Percentiles rank a stretch among this genome's conserved stretches.
Evolutionary conservation across 768 basidiomycete genomes (phyloP).

Genomic region (Phaeotremella skinneri): DNA sequence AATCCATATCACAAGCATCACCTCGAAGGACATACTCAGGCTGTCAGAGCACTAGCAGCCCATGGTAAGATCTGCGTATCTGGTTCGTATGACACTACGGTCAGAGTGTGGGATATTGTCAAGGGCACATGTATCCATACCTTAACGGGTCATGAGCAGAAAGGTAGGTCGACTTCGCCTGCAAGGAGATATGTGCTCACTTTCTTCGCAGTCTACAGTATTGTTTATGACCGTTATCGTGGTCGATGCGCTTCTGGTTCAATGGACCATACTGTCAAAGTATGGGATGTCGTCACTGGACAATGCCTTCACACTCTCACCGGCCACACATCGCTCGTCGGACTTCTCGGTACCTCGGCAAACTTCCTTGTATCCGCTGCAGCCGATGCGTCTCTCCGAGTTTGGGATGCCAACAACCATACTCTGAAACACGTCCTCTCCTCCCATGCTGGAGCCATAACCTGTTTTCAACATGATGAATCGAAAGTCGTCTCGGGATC

Average conservation of each 20-base stretch:
- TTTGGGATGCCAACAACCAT: conserved; percentile 88
- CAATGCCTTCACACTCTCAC: conserved; percentile 74
- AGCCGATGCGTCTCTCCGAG: conserved; percentile 87
- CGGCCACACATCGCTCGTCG: conserved; percentile 93
- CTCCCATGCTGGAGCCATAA: conserved; percentile 95
- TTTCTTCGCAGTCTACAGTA: conserved; percentile 80
- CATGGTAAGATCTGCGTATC: conserved; percentile 86
- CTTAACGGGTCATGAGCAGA: conserved; percentile 82
- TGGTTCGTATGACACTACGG: conserved; percentile 92
- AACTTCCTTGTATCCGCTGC: conserved; percentile 92
- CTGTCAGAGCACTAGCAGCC: conserved; percentile 87
- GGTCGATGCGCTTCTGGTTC: conserved; percentile 94
- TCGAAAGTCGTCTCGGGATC: conserved; percentile 93
- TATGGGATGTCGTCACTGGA: conserved; percentile 86
- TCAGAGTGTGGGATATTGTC: conserved; percentile 91
- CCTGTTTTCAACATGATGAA: conserved; percentile 98
- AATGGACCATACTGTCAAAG: conserved; percentile 94
- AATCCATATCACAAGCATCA: conserved; percentile 88
- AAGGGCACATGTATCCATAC: conserved; percentile 77
- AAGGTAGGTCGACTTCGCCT: conserved; percentile 59
- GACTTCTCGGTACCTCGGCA: conserved; percentile 82
- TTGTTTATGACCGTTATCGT: conserved; percentile 80
- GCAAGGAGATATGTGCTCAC: conserved; percentile 11
- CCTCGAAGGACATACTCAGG: conserved; percentile 84
- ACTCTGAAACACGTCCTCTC: conserved; percentile 75